Evolutionary conservation across 257 asterid species (phyloP), one percentile per base, ranked within the genome.

Genomic region (Buddleja alternifolia): DNA sequence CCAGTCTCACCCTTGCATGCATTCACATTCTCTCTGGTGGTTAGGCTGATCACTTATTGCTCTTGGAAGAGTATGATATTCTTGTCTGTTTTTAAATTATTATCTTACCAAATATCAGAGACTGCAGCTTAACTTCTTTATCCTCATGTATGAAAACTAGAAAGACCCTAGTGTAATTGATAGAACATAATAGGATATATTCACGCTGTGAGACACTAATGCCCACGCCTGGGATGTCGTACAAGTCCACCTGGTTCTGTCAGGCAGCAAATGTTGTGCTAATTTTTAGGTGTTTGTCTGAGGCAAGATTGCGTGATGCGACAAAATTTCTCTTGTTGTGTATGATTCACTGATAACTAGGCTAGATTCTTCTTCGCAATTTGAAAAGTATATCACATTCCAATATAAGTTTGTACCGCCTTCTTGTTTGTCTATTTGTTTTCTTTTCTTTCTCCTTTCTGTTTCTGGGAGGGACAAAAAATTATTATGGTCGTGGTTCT

Each of bases 31-130:
- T 29, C 29, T 10, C 59, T 52, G 23, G 48, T 50, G 40, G 44
- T 54, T 71, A 46, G 11, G 40, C 41, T 12, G 9, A 42, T 58
- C 44, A 25, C 21, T 47, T 19, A 48, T 21, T 72, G 53, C 14
- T 52, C 14, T 46, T 16, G 67, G 14, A 24, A 9, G 34, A 20
- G 34, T 42, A 57, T 57, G 58, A 41, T 50, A 20, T 60, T 25
- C 11, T 19, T 65, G 20, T 32, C 9, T 51, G 20, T 60, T 47
- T 40, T 66, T 60, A 34, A 32, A 46, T 40, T 7, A 42, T 40
- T 53, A 12, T 46, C 5, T 46, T 46, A 41, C 7, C 54, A 39
- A 40, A 41, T 42, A 21, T n/a, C 23, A 4, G 7, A 37, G 25
- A 62, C 42, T 48, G 14, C 20, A 63, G 12, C 47, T 15, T 39